Evolutionary conservation across 2,329 filamentous ascomycete species (phyloP), one percentile per base, ranked within the genome.

Genomic region (Nemania sp.): DNA sequence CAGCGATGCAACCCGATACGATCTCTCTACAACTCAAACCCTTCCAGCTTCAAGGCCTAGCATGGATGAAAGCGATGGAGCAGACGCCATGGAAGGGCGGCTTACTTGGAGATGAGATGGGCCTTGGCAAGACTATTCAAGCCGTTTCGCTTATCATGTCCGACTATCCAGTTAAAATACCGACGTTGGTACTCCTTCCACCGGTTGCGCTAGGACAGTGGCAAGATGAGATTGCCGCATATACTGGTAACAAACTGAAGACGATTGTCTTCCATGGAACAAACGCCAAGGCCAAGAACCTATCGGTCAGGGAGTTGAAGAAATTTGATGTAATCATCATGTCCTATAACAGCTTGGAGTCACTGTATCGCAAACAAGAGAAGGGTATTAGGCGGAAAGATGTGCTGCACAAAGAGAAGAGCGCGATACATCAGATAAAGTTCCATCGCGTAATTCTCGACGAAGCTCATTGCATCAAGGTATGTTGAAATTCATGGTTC

Each of bases 61-160:
- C 93, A 58, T 99, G 96, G 96, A 97, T 99, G 93, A 89, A 87
- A 68, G 90, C 87, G 63, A 97, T 98, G 86, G 96, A 99, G 78
- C 84, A 92, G 80, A 92, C 89, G 0, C 82, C 91, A 45, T 98
- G 94, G 87, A 93, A 90, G 76, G 96, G 96, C 20, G 96, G 96
- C 15, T 85, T 99, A 2, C 87, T 99, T 1, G 96, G 96, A 67
- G 96, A 99, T 74, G 96, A 99, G 81, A 99, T 99, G 96, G 96
- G 96, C 6, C 92, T 99, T 82, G 96, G 96, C 57, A 99, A 99
- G 83, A 99, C 96, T 0, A 98, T 99, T 58, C 96, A 99, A 80
- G 95, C 96, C 2, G 96, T 99, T 20, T 98, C 95, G 2, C 87
- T 99, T 52, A 94, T 99, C 80, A 98, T 98, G 96, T 98, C 95